A percentile compares a stretch with the other conserved stretches of the same genome.
Evolutionary conservation across 257 asterid species (phyloP).

Genomic region (Solanum etuberosum): DNA sequence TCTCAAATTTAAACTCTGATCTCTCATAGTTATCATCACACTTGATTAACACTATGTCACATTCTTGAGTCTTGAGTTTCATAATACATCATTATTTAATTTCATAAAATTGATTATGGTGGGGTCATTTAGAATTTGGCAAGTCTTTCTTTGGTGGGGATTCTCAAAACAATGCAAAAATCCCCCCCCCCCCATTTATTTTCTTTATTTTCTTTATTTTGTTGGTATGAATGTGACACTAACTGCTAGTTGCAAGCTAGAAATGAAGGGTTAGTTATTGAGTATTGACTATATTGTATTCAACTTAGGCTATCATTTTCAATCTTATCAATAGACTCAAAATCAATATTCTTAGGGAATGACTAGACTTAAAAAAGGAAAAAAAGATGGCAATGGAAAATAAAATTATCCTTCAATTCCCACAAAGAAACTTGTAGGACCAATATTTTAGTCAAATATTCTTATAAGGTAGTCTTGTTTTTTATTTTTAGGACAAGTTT

Average conservation of each 20-base stretch:
- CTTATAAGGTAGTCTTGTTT: neutral
- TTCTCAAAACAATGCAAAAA: neutral
- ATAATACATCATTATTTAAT: neutral
- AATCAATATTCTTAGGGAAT: neutral
- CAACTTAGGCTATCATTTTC: neutral
- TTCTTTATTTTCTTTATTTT: neutral
- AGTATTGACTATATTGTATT: neutral
- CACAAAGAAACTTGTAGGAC: neutral
- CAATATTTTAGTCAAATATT: neutral
- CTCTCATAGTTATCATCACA: neutral
- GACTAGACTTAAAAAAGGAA: neutral
- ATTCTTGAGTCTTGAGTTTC: neutral
- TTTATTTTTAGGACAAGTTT: too few relatives aligned
- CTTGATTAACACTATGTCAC: neutral
- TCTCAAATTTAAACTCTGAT: neutral
- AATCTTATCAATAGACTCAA: neutral
- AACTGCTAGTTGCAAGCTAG: neutral
- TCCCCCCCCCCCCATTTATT: neutral
- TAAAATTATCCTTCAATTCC: neutral
- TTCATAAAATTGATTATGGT: neutral
- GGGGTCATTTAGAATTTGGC: neutral
- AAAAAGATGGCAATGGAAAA: neutral
- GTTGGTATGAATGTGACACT: neutral
- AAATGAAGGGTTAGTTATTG: neutral
- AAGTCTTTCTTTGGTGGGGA: neutral